Conservation (phyloP, 148 eudicot species). For the Spergularia marina region DNA sequence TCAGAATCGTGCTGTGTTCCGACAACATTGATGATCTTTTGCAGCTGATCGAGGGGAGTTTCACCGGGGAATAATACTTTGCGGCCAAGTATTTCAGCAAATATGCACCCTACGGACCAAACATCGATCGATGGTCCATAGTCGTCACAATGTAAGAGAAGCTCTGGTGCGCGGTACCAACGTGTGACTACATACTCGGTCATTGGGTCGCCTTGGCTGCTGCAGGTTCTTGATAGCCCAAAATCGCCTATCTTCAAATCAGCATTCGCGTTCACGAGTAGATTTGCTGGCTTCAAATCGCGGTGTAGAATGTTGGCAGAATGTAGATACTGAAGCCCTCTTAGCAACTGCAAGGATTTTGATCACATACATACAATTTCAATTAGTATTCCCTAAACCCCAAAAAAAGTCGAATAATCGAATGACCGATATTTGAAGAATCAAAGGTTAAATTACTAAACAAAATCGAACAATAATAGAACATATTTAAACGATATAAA, state of each 20-base stretch:
- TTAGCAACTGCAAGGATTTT: slow-evolving; percentile 34
- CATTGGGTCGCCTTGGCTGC: slow-evolving; percentile 24
- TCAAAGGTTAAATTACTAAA: no score
- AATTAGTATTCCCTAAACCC: no score
- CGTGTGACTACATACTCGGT: slow-evolving; percentile 46
- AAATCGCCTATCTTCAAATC: slow-evolving; percentile 50
- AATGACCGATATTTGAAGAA: no score
- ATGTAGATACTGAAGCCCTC: slow-evolving; percentile 44
- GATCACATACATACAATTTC: no score
- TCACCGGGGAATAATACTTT: slow-evolving; percentile 37
- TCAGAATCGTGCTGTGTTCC: slow-evolving; percentile 31
- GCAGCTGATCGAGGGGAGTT: slow-evolving; percentile 26
- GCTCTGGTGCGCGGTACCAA: slow-evolving; percentile 49
- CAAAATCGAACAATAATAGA: no score
- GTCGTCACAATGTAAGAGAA: slow-evolving; percentile 28
- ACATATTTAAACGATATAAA: no score
- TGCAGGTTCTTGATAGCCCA: slow-evolving; percentile 40
- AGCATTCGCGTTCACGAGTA: slow-evolving; percentile 42
- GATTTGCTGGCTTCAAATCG: slow-evolving; percentile 46
- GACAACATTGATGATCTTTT: slow-evolving; percentile 26
- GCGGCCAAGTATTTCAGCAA: slow-evolving; percentile 44
- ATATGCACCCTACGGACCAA: slow-evolving; percentile 50
- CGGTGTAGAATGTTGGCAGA: slow-evolving; percentile 49
- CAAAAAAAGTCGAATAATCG: no score
- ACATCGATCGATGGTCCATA: slow-evolving; percentile 44